These are phyloP conservation scores for Penicillium pulvis DNA, from an alignment of 495 filamentous ascomycete species.

Conservation along the genomic window DNA sequence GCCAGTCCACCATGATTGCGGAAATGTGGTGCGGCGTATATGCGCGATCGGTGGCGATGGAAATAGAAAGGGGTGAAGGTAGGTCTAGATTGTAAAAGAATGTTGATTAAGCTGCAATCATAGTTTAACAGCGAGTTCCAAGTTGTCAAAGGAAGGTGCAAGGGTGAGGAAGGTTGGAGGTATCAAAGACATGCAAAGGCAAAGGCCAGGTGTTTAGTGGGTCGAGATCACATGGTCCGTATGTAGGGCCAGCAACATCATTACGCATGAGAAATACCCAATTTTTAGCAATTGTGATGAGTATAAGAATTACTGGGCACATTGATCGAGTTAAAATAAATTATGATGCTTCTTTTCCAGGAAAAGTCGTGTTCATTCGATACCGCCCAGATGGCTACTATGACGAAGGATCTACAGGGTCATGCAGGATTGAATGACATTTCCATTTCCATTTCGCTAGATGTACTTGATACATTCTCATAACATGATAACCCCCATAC, in stretches of 20 bases:
- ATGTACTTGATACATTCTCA: constrained; percentile 1
- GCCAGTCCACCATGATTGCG: constrained; percentile 66
- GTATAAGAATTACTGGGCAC: too few relatives aligned
- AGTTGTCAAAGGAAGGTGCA: constrained; percentile 1
- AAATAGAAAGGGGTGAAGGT: constrained; percentile 8
- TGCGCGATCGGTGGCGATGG: constrained; percentile 15
- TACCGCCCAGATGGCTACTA: neutral
- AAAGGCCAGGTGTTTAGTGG: constrained; percentile 39
- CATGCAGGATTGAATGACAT: constrained; percentile 1
- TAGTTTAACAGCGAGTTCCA: constrained; percentile 3
- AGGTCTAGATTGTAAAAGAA: neutral
- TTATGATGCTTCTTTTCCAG: neutral
- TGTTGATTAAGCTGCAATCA: constrained; percentile 3
- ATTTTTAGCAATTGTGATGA: neutral
- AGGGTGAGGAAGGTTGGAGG: constrained; percentile 9
- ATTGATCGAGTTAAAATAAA: neutral
- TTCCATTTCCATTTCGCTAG: constrained; percentile 5
- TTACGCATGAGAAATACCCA: neutral
- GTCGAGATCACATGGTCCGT: constrained; percentile 32
- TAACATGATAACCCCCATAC: neutral
- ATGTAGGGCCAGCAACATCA: neutral
- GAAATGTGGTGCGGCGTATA: constrained; percentile 13
- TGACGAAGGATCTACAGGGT: neutral
- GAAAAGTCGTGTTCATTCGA: neutral
- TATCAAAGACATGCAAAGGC: constrained; percentile 10